A percentile compares a stretch with the other conserved stretches of the same genome.
Conservation (phyloP, 306 rosid species). For the Bauhinia variegata region DNA sequence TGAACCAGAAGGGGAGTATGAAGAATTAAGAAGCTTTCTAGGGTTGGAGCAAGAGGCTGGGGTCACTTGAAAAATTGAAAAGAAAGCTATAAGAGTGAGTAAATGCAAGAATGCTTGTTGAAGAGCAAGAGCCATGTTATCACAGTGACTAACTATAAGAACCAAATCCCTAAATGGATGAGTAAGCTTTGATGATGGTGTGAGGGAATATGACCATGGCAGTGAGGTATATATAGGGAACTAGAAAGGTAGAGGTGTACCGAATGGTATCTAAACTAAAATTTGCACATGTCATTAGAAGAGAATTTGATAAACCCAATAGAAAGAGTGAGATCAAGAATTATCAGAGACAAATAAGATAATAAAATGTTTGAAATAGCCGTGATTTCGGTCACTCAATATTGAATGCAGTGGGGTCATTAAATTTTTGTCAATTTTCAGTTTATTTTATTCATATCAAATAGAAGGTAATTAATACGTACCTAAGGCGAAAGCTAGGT, state of each 20-base stretch:
- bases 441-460: no score
- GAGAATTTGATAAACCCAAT: conserved; percentile 13
- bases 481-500: no score
- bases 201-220: conserved; percentile 18
- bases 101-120: conserved; percentile 17
- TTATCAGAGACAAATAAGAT: conserved; percentile 22
- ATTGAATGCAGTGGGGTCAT: no score
- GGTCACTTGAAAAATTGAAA: conserved; percentile 35
- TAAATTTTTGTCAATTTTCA: no score
- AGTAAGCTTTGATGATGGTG: no score
- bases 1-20: conserved; percentile 19
- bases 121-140: conserved; percentile 35
- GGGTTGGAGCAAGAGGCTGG: conserved; percentile 45
- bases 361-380: no score
- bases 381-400: no score
- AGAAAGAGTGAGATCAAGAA: neutral
- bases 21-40: conserved; percentile 43
- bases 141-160: neutral
- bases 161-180: conserved; percentile 23
- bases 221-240: neutral
- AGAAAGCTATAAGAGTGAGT: conserved; percentile 14
- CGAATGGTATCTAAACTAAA: neutral
- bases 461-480: no score
- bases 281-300: conserved; percentile 4
- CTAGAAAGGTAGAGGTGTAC: no score